Conservation (phyloP, 345 rosid species). For the Brassica nigra region DNA sequence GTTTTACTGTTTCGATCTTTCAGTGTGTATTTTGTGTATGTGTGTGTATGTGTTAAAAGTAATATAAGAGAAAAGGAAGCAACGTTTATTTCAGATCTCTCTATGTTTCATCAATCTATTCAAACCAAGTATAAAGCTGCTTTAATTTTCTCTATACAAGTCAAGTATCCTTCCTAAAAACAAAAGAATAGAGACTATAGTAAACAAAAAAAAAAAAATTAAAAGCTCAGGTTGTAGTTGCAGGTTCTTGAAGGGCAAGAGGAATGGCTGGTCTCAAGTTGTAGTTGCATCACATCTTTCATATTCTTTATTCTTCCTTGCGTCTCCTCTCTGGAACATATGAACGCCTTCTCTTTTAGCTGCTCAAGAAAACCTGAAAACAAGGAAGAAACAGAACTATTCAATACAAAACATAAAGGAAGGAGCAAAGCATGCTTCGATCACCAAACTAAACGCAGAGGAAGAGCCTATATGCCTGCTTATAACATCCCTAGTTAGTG, state of each 20-base stretch:
- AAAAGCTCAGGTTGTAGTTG: slow-evolving; percentile 23
- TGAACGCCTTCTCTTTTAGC: slow-evolving; percentile 63
- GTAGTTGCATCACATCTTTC: slow-evolving; percentile 85
- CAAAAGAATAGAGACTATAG: slow-evolving; percentile 1
- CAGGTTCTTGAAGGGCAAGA: slow-evolving; percentile 48
- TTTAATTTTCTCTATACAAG: no score
- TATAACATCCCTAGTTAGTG: no score
- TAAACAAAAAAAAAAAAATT: neutral
- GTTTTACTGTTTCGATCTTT: no score
- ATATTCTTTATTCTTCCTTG: slow-evolving; percentile 78
- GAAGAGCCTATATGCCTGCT: no score
- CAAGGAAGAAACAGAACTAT: neutral
- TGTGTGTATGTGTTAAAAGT: no score
- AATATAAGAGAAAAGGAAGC: no score
- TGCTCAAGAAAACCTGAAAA: slow-evolving; percentile 62
- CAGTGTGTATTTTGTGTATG: no score
- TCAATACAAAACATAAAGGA: neutral
- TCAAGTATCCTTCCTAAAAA: neutral
- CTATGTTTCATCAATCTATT: no score
- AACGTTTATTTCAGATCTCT: no score
- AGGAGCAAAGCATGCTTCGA: neutral
- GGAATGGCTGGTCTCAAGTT: slow-evolving; percentile 69
- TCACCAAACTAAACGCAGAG: no score
- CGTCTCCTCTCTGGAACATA: slow-evolving; percentile 52
- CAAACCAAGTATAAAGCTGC: no score